Conservation (phyloP, 805 yeast species). For the Metschnikowia rubicola region DNA sequence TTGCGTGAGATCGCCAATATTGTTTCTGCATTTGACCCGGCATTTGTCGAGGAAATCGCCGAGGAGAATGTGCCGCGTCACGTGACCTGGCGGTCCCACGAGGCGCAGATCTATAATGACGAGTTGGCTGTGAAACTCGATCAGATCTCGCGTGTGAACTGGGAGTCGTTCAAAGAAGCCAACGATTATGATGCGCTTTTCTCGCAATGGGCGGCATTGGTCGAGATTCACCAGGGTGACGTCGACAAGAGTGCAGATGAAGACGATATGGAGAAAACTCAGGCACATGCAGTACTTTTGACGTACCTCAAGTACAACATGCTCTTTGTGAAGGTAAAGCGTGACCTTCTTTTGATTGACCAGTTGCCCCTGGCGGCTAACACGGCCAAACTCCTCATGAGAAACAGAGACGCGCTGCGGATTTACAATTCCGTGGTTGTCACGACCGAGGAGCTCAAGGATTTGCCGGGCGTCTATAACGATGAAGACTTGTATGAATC, state of each 20-base stretch:
- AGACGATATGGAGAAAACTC: constrained; percentile 55
- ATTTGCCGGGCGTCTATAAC: constrained; percentile 88
- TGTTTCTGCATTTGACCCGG: constrained; percentile 35
- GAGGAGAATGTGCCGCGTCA: constrained; percentile 28
- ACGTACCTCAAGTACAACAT: constrained; percentile 73
- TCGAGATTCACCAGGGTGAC: constrained; percentile 55
- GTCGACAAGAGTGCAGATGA: constrained; percentile 47
- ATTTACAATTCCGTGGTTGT: constrained; percentile 49
- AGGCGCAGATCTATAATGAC: constrained; percentile 64
- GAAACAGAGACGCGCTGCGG: constrained; percentile 43
- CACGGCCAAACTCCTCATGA: constrained; percentile 1
- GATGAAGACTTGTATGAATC: constrained; percentile 65
- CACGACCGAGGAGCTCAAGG: constrained; percentile 59
- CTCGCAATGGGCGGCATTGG: constrained; percentile 66
- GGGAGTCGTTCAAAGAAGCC: constrained; percentile 31
- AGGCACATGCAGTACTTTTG: constrained; percentile 68
- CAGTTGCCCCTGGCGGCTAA: constrained; percentile 21
- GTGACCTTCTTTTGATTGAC: constrained; percentile 57
- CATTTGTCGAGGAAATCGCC: constrained; percentile 31
- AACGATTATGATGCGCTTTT: constrained; percentile 55
- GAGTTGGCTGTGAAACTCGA: constrained; percentile 63
- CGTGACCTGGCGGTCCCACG: constrained; percentile 49
- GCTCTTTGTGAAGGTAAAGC: constrained; percentile 61
- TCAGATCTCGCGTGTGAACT: constrained; percentile 30
- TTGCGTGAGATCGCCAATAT: constrained; percentile 40